phyloP scores from a whole-genome alignment of 371 early-diverging fungal genomes.

The Mucor lusitanicus region DNA sequence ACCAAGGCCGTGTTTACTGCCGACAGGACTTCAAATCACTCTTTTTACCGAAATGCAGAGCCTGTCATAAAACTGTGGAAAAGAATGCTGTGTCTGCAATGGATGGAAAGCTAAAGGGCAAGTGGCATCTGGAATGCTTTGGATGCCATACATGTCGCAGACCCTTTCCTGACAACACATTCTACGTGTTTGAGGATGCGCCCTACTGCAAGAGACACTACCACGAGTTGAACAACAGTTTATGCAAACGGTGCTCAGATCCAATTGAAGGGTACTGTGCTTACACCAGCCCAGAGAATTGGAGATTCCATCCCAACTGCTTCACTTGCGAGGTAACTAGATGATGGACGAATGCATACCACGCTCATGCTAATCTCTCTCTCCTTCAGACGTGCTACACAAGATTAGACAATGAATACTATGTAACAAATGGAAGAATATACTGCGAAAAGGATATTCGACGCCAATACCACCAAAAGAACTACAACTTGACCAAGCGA shows the following conservation, averaged over 20 bases:
- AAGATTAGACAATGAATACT: constrained; percentile 62
- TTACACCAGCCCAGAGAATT: constrained; percentile 68
- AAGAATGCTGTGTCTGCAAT: constrained; percentile 78
- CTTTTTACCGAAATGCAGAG: constrained; percentile 69
- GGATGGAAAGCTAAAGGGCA: constrained; percentile 75
- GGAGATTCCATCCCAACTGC: constrained; percentile 52
- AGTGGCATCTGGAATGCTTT: constrained; percentile 74
- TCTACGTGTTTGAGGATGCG: constrained; percentile 81
- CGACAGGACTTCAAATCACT: constrained; percentile 68
- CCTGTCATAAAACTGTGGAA: constrained; percentile 69
- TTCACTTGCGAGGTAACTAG: constrained; percentile 43
- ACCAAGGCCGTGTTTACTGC: constrained; percentile 79
- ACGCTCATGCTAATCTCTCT: constrained; percentile 42
- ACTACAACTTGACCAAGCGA: constrained; percentile 70
- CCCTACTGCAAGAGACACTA: constrained; percentile 86
- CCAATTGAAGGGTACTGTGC: constrained; percentile 89
- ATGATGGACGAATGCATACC: neutral
- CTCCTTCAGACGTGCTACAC: constrained; percentile 21
- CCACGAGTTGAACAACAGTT: constrained; percentile 78
- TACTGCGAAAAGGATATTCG: constrained; percentile 82
- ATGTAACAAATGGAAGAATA: constrained; percentile 71
- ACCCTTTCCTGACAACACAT: constrained; percentile 86
- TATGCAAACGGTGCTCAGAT: constrained; percentile 75
- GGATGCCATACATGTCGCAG: constrained; percentile 67
- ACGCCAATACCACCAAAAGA: constrained; percentile 63